Conservation (phyloP, 2,329 filamentous ascomycete species). For the Diaporthe sp. region DNA sequence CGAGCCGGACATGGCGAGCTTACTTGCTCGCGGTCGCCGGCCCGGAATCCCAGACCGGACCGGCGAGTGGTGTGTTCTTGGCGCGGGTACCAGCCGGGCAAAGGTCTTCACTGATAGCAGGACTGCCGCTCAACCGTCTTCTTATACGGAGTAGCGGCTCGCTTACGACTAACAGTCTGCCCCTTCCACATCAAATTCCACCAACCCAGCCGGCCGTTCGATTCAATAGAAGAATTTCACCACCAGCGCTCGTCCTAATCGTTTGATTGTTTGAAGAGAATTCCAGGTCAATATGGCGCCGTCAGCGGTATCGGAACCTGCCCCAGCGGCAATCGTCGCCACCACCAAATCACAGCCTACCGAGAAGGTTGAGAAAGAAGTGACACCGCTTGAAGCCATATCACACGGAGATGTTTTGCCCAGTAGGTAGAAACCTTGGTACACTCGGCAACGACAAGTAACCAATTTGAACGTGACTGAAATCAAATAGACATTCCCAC, state of each 20-base stretch:
- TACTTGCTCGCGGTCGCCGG: background rate
- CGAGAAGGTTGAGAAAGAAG: conserved; percentile 36
- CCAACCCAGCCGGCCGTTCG: background rate
- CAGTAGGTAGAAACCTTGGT: conserved; percentile 37
- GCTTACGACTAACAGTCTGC: background rate
- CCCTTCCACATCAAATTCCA: background rate
- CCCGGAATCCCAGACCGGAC: conserved; percentile 32
- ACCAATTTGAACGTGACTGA: background rate
- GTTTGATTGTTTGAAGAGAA: background rate
- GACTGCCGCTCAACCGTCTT: conserved; percentile 7
- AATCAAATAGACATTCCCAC: conserved; percentile 54
- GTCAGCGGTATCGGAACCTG: conserved; percentile 27
- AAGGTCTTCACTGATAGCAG: conserved; percentile 24
- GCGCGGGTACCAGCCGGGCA: conserved; percentile 27
- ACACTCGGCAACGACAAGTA: background rate
- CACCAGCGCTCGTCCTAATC: background rate
- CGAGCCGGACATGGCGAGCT: background rate
- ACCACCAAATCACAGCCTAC: conserved; percentile 29
- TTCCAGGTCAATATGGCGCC: conserved; percentile 28
- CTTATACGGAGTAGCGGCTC: conserved; percentile 21
- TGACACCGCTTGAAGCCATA: conserved; percentile 46
- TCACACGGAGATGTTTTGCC: conserved; percentile 46
- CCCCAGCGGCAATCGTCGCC: conserved; percentile 7
- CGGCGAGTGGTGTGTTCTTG: conserved; percentile 26
- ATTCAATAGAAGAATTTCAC: background rate